Base-by-base conservation (phyloP, 176 grass and related monocot genomes). In the Lolium perenne region DNA sequence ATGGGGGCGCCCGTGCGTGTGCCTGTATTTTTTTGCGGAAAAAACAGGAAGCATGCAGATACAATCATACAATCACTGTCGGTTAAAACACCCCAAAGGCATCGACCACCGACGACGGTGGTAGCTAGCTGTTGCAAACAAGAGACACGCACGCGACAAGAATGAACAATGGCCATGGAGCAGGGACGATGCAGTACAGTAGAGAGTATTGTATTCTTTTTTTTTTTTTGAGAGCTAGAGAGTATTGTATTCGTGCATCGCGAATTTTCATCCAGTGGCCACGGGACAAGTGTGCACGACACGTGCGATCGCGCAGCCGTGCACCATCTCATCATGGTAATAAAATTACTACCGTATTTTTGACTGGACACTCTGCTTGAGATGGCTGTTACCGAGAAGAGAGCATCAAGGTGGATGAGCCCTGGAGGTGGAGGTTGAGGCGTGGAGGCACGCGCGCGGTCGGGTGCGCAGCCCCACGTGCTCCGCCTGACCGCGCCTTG, bases 381-480 rank as follows among this genome's bases (percentile, higher is more conserved):
- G 68, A 47, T 59, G 4, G 66, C 40, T 22, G n/a, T 55, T 71
- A 82, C 49, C 8, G 20, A 35, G 32, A 3, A 43, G 41, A 26
- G 16, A 38, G 22, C 35, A 45, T 73, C 22, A 14, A 67, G 15
- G 61, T 29, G 63, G 26, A 25, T 25, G 23, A 1, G 23, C 3
- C 15, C 18, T 59, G 56, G 20, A 59, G 21, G 20, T 61, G 59
- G 58, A 61, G 26, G 18, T 5, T 77, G 48, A 77, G 80, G 63
- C 76, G 74, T 78, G 51, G 80, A 70, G 73, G 26, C 63, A 65
- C 62, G 20, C 63, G 38, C 53, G 82, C 69, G 38, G 72, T 75
- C 13, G 18, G 41, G 40, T 40, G 78, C 63, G 9, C 41, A 49
- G 57, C 75, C 66, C 85, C 89, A 91, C 86, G 90, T 91, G 89